Evolutionary conservation across 495 filamentous ascomycete species (phyloP).

Genomic region (Parachaetomium inaequale): DNA sequence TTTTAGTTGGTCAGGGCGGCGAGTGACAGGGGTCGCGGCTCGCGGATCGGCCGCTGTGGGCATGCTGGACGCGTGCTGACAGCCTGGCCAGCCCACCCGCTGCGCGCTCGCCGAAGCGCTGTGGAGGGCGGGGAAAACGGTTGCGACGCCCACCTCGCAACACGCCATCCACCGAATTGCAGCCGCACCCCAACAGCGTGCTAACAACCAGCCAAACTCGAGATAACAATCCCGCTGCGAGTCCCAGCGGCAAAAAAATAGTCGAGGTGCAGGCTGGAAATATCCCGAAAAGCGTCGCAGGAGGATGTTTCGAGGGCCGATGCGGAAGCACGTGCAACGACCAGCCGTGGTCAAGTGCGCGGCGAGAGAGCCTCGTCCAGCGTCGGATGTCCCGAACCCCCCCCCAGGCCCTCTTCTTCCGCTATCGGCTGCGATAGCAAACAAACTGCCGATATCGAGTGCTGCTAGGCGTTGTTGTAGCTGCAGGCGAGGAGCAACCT

Average conservation of each 20-base stretch:
- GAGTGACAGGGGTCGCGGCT: constrained; percentile 34
- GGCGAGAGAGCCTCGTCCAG: not conserved
- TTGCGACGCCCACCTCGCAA: not conserved
- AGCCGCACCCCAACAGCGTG: not conserved
- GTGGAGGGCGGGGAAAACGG: constrained; percentile 1
- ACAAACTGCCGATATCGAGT: not conserved
- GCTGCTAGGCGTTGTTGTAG: not conserved
- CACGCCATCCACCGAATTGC: too few relatives aligned
- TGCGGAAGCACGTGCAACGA: not conserved
- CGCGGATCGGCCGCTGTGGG: constrained; percentile 24
- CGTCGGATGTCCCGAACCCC: not conserved
- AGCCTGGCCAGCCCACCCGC: constrained; percentile 10
- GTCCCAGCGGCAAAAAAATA: not conserved
- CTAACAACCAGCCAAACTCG: not conserved
- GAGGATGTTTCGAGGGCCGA: not conserved
- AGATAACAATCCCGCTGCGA: not conserved
- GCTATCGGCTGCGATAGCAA: not conserved
- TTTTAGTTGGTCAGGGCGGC: constrained; percentile 40
- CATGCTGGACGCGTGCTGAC: constrained; percentile 21
- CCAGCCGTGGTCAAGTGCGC: not conserved
- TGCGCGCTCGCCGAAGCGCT: not conserved
- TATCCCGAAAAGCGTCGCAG: not conserved
- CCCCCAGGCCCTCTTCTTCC: not conserved
- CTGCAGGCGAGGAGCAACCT: not conserved
- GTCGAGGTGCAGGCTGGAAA: not conserved